Percentiles rank a stretch among this genome's conserved stretches.
Conservation (phyloP, 1,139 yeast genomes). For the Candida gigantensis region DNA sequence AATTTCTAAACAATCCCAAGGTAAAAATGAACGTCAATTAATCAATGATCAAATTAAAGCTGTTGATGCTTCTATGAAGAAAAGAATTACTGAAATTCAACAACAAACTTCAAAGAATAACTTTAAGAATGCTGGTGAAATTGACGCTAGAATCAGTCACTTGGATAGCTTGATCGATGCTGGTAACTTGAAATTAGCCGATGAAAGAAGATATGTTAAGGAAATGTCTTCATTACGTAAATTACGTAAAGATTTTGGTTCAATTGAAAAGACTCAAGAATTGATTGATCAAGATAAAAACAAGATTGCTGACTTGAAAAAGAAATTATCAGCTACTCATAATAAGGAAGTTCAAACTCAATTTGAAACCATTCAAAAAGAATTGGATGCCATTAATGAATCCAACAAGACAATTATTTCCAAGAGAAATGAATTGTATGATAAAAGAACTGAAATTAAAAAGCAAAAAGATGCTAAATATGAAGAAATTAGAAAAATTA, state of each 20-base stretch:
- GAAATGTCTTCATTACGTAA: slow-evolving; percentile 86
- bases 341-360: slow-evolving; percentile 62
- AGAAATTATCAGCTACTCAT: slow-evolving; percentile 61
- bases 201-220: slow-evolving; percentile 82
- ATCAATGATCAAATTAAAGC: slow-evolving; percentile 73
- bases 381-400: slow-evolving; percentile 59
- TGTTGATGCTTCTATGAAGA: slow-evolving; percentile 71
- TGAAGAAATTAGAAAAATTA: slow-evolving; percentile 61
- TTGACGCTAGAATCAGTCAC: slow-evolving; percentile 68
- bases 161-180: slow-evolving; percentile 77
- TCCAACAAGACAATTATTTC: slow-evolving; percentile 65
- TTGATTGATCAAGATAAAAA: slow-evolving; percentile 79
- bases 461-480: slow-evolving; percentile 71
- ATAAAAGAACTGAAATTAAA: slow-evolving; percentile 68
- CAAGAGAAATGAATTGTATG: slow-evolving; percentile 63
- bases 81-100: slow-evolving; percentile 75
- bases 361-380: slow-evolving; percentile 62
- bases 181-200: slow-evolving; percentile 85
- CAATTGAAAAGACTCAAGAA: slow-evolving; percentile 73
- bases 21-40: slow-evolving; percentile 68
- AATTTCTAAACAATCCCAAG: slow-evolving; percentile 64
- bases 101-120: slow-evolving; percentile 66
- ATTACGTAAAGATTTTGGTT: slow-evolving; percentile 75
- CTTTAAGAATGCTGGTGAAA: slow-evolving; percentile 75
- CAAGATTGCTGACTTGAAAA: slow-evolving; percentile 75